phyloP scores from a whole-genome alignment of 2,329 filamentous ascomycete genomes.

The Thielaviopsis euricoi region DNA sequence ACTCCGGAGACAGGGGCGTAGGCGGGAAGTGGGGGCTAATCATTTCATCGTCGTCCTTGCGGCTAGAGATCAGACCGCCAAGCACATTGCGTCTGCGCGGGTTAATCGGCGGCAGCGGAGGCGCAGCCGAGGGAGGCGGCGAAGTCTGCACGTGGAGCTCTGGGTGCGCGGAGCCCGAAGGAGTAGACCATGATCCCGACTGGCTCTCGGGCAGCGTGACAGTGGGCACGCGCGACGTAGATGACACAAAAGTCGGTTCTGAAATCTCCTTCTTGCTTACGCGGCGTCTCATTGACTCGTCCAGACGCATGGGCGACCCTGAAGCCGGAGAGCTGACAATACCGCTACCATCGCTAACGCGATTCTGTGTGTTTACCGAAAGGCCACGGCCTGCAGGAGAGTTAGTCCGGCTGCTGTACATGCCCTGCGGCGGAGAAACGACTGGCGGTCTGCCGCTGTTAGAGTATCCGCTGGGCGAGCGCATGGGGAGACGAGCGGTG shows the following conservation, averaged over 20 bases:
- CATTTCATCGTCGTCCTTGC: slow-evolving; percentile 7
- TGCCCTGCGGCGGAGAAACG: slow-evolving; percentile 2
- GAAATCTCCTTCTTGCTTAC: slow-evolving; percentile 33
- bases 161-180: slow-evolving; percentile 21
- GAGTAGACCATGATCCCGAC: slow-evolving; percentile 19
- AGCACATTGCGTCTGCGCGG: slow-evolving; percentile 33
- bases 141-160: slow-evolving; percentile 21
- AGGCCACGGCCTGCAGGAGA: slow-evolving; percentile 2
- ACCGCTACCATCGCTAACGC: slow-evolving; percentile 14
- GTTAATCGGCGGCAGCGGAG: slow-evolving; percentile 42
- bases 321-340: background rate
- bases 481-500: slow-evolving; percentile 13
- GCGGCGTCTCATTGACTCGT: slow-evolving; percentile 24
- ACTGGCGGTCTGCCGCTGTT: background rate
- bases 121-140: slow-evolving; percentile 22
- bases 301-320: slow-evolving; percentile 17
- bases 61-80: slow-evolving; percentile 16
- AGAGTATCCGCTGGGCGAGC: slow-evolving; percentile 4
- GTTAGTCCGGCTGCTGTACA: slow-evolving; percentile 9
- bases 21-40: slow-evolving; percentile 7
- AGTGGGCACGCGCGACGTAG: slow-evolving; percentile 28
- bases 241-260: slow-evolving; percentile 31
- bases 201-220: slow-evolving; percentile 22
- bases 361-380: background rate
- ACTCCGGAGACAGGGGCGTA: slow-evolving; percentile 3